Evolutionary conservation across 2,329 filamentous ascomycete genomes (phyloP), one percentile per base, ranked within the genome.

Genomic region (Colletotrichum cereale): DNA sequence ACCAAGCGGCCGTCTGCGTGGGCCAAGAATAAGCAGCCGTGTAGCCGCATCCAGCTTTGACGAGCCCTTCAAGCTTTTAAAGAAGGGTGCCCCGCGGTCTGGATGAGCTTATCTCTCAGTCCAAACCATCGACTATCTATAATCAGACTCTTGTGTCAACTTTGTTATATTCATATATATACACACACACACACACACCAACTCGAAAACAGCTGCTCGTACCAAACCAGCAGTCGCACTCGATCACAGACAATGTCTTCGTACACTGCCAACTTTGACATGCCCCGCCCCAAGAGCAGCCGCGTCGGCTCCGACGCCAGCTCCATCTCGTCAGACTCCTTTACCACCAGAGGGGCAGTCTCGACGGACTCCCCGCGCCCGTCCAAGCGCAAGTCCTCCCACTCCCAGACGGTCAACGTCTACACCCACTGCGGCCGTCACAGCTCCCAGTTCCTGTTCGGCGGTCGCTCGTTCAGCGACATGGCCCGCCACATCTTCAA

Each of bases 391-490:
- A 81, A 79, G 67, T 74, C 76, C 7, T 75, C 81, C 24, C 79
- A 80, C 72, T 73, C 82, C 81, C 26, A 68, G 58, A 82, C 81
- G 11, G 82, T 84, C 74, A 89, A 89, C 72, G 82, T 85, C 52
- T 83, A 88, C 78, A 88, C 86, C 44, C 86, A 86, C 69, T 89
- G 87, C 72, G 87, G 87, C 18, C 82, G 87, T 18, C 87, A 89
- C 77, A 85, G 85, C 48, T 83, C 87, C 74, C 85, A 88, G 75
- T 87, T 84, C 70, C 79, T 89, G 18, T 86, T 89, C 72, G 80
- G 85, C 42, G 86, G 86, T 1, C 84, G 83, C 52, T 86, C 83
- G 2, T 75, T 86, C 29, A 77, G 81, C 10, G 84, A 84, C 55
- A 77, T 86, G 42, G 83, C 83, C 73, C 82, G 82, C 56, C 78